Percentiles rank a stretch among this genome's conserved stretches.
Conservation (phyloP, 345 rosid genomes). For the Pugionium cornutum region DNA sequence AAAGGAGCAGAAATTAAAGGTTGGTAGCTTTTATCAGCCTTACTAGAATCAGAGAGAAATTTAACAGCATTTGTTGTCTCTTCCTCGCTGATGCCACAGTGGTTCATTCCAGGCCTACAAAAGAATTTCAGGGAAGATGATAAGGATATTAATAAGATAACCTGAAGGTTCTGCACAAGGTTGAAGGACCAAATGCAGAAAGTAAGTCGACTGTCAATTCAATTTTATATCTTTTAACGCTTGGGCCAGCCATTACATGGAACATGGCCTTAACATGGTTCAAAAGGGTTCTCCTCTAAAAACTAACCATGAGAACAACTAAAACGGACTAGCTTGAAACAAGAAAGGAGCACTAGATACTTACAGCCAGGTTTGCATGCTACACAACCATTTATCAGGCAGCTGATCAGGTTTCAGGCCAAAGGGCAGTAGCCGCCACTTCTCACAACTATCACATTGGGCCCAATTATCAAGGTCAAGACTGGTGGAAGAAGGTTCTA, state of each 20-base stretch:
- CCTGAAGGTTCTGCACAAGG: constrained; percentile 10
- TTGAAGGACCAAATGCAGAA: constrained; percentile 14
- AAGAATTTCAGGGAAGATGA: constrained; percentile 29
- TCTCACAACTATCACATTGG: constrained; percentile 59
- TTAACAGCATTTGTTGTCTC: constrained; percentile 29
- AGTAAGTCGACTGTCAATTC: constrained; percentile 11
- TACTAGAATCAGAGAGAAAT: constrained; percentile 7
- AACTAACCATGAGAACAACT: constrained; percentile 17
- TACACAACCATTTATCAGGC: constrained; percentile 72
- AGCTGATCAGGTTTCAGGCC: constrained; percentile 53
- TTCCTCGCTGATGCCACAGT: constrained; percentile 37
- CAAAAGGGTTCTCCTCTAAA: constrained; percentile 13
- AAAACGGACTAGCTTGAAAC: constrained; percentile 20
- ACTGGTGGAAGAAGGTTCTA: constrained; percentile 38
- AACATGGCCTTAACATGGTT: constrained; percentile 11
- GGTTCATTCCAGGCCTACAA: constrained; percentile 44
- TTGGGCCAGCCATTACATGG: constrained; percentile 10
- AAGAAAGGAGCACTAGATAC: constrained; percentile 31
- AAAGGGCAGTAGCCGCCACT: constrained; percentile 70
- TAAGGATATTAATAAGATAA: constrained; percentile 14
- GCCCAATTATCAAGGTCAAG: constrained; percentile 59
- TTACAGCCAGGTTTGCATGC: constrained; percentile 87
- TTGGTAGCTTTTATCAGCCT: constrained; percentile 25
- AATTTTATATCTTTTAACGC: constrained; percentile 17
- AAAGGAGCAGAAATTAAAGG: constrained; percentile 27